A percentile compares a stretch with the other conserved stretches of the same genome.
Conservation (phyloP, 768 basidiomycete species). For the Phylloporus scabripes region DNA sequence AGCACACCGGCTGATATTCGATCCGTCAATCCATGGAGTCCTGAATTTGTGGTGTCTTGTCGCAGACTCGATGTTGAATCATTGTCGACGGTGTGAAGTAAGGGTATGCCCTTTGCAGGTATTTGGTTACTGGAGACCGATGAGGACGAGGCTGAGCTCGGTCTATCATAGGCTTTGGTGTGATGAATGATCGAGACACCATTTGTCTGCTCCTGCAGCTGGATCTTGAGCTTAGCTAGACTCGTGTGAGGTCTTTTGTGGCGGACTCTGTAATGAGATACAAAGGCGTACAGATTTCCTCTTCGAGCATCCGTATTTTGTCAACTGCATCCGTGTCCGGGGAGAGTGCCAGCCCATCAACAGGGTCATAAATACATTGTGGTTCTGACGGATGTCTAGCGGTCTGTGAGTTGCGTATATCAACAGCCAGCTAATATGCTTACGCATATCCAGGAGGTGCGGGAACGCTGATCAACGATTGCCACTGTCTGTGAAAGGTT, state of each 20-base stretch:
- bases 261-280: background rate
- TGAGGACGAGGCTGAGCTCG: conserved; percentile 21
- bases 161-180: conserved; percentile 16
- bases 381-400: conserved; percentile 78
- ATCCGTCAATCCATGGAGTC: conserved; percentile 35
- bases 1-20: conserved; percentile 46
- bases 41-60: conserved; percentile 48
- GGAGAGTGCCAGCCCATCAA: conserved; percentile 73
- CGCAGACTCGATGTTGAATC: conserved; percentile 24
- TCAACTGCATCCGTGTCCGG: conserved; percentile 76
- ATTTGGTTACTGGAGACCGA: conserved; percentile 14
- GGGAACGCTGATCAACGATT: conserved; percentile 75
- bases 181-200: conserved; percentile 18
- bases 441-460: conserved; percentile 83
- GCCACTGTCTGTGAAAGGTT: conserved; percentile 58
- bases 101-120: conserved; percentile 5
- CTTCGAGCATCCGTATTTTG: conserved; percentile 71
- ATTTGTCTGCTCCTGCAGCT: conserved; percentile 52
- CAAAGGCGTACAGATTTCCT: conserved; percentile 58
- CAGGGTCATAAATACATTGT: conserved; percentile 80
- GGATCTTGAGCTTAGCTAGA: conserved; percentile 58
- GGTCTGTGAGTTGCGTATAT: conserved; percentile 7
- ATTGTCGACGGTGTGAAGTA: conserved; percentile 1
- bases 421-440: conserved; percentile 22
- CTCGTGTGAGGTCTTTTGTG: conserved; percentile 9